Evolutionary conservation across 192 early-diverging fungal genomes (phyloP).

Genomic region (Kappamyces sp.): DNA sequence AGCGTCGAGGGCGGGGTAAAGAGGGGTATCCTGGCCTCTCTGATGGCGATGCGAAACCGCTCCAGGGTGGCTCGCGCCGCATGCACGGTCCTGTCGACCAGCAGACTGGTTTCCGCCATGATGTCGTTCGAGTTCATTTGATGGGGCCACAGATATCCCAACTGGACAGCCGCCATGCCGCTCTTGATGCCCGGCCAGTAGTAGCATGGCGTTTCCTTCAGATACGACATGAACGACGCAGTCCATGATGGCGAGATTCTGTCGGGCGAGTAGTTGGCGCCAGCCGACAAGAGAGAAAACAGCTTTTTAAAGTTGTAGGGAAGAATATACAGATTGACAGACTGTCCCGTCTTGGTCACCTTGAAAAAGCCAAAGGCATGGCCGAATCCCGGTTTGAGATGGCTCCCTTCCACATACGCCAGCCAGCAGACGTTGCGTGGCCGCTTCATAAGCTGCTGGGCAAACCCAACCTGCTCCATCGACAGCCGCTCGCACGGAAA

Average conservation of each 20-base stretch:
- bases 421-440: conserved; percentile 49
- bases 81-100: conserved; percentile 2
- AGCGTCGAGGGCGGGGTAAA: not conserved
- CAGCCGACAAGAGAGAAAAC: conserved; percentile 56
- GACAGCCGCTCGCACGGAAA: conserved; percentile 74
- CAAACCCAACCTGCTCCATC: conserved; percentile 53
- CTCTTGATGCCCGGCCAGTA: conserved; percentile 52
- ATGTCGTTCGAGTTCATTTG: conserved; percentile 11
- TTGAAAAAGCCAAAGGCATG: conserved; percentile 73
- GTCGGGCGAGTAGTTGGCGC: not conserved
- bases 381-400: conserved; percentile 54
- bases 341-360: conserved; percentile 53
- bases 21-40: too few relatives aligned
- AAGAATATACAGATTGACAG: conserved; percentile 68
- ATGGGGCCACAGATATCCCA: conserved; percentile 31
- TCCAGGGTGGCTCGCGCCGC: not conserved
- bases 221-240: conserved; percentile 38
- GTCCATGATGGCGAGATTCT: conserved; percentile 23
- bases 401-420: conserved; percentile 56
- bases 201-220: conserved; percentile 60
- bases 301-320: conserved; percentile 75
- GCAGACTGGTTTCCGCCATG: not conserved
- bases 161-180: conserved; percentile 28
- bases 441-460: conserved; percentile 56
- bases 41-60: not conserved